Percentiles rank a stretch among this genome's conserved stretches.
Evolutionary conservation across 768 basidiomycete species (phyloP).

Genomic region (Lepiota subincarnata): DNA sequence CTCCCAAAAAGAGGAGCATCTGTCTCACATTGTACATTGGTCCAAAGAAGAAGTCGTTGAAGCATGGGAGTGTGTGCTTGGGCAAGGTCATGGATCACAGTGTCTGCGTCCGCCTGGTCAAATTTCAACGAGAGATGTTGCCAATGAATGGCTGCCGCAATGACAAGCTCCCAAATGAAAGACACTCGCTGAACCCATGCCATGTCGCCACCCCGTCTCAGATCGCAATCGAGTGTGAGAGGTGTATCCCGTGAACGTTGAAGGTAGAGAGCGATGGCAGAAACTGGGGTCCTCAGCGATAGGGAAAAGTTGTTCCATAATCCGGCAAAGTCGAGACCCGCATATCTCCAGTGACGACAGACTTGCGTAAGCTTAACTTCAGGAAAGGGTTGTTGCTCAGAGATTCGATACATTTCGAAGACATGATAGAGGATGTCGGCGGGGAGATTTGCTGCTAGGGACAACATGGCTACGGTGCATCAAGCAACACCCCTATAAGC

Average conservation of each 20-base stretch:
- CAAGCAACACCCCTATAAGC: too few relatives aligned
- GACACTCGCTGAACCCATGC: constrained; percentile 11
- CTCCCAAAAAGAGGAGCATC: neutral
- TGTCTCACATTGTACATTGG: too few relatives aligned
- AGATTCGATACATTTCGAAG: constrained; percentile 16
- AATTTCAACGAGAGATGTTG: constrained; percentile 8
- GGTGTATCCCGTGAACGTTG: constrained; percentile 17
- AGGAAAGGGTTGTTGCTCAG: neutral
- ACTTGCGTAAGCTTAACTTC: constrained; percentile 17
- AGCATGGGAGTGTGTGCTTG: too few relatives aligned
- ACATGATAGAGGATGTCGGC: too few relatives aligned
- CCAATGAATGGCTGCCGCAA: constrained; percentile 15
- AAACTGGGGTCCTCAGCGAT: constrained; percentile 13
- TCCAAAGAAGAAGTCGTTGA: too few relatives aligned
- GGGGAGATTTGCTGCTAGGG: too few relatives aligned
- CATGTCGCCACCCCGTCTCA: constrained; percentile 13
- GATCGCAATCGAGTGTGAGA: constrained; percentile 18
- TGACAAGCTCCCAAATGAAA: constrained; percentile 15
- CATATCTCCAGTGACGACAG: constrained; percentile 19
- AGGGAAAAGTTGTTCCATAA: constrained; percentile 17
- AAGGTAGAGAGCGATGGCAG: constrained; percentile 17
- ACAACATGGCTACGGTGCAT: too few relatives aligned
- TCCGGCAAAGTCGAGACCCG: constrained; percentile 11
- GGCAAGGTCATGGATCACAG: too few relatives aligned
- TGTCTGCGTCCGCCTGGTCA: too few relatives aligned